Percentiles rank a stretch among this genome's conserved stretches.
Conservation (phyloP, 2,329 filamentous ascomycete species). For the Acrocalymma vagum region DNA sequence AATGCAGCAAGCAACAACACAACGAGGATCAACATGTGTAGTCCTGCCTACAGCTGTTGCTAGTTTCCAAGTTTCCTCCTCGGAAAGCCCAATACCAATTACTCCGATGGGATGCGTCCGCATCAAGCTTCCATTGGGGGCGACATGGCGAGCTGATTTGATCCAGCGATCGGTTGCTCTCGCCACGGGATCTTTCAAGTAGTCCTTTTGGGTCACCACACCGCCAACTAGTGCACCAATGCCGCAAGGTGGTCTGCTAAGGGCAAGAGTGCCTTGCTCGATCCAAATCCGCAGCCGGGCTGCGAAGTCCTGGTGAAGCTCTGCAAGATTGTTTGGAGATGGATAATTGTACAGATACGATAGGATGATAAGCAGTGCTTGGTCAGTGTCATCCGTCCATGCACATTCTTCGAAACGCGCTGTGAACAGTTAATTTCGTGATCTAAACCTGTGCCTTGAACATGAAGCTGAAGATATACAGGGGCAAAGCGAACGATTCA, state of each 20-base stretch:
- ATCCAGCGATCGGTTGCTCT: conserved; percentile 55
- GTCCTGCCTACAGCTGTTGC: conserved; percentile 54
- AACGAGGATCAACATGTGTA: conserved; percentile 62
- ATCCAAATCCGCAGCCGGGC: conserved; percentile 58
- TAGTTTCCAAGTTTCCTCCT: conserved; percentile 55
- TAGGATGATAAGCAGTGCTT: conserved; percentile 60
- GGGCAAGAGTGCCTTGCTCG: conserved; percentile 54
- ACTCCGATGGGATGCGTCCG: conserved; percentile 61
- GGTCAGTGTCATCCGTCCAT: conserved; percentile 67
- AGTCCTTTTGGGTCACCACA: conserved; percentile 53
- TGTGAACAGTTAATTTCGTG: conserved; percentile 9
- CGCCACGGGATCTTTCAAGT: conserved; percentile 50
- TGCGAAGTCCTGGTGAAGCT: conserved; percentile 53
- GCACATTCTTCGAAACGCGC: conserved; percentile 41
- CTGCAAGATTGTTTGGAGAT: conserved; percentile 22
- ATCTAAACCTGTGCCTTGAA: too few relatives aligned
- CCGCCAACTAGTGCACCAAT: conserved; percentile 58
- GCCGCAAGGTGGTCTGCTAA: conserved; percentile 59
- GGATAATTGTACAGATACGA: conserved; percentile 57
- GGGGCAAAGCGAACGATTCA: too few relatives aligned
- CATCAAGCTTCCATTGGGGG: conserved; percentile 64
- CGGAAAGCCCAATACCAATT: conserved; percentile 52
- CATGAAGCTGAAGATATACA: too few relatives aligned
- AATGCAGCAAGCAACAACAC: conserved; percentile 60
- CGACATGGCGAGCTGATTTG: conserved; percentile 48